phyloP scores from a whole-genome alignment of 2,329 filamentous ascomycete species.

The Colletotrichum cereale region DNA sequence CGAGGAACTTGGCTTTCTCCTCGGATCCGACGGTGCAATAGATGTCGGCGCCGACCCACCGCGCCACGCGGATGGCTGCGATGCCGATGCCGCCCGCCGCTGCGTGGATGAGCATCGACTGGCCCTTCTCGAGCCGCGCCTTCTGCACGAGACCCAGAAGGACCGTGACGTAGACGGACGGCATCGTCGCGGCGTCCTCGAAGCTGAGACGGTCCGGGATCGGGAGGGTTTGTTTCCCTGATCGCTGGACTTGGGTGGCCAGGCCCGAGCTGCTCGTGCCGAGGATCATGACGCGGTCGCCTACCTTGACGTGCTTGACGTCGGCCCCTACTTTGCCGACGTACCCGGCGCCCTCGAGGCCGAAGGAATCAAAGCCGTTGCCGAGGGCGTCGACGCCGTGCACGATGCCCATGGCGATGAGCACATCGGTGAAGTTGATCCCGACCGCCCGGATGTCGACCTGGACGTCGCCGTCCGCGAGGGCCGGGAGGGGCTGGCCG shows the following conservation, averaged over 20 bases:
- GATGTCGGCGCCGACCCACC: constrained; percentile 48
- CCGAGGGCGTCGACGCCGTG: constrained; percentile 49
- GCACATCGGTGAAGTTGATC: constrained; percentile 46
- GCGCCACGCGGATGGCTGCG: constrained; percentile 50
- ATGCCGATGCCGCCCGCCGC: constrained; percentile 52
- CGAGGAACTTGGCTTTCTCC: constrained; percentile 45
- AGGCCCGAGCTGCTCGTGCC: not conserved
- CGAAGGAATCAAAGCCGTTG: constrained; percentile 25
- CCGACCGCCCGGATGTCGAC: constrained; percentile 43
- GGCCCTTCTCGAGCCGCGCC: constrained; percentile 44
- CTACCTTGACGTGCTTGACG: constrained; percentile 42
- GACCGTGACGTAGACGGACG: constrained; percentile 48
- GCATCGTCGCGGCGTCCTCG: constrained; percentile 51
- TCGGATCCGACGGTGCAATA: constrained; percentile 47
- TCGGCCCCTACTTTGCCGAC: constrained; percentile 32
- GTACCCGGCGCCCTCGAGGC: too few relatives aligned
- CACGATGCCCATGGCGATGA: constrained; percentile 44
- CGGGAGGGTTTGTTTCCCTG: too few relatives aligned
- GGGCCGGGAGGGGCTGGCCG: not conserved
- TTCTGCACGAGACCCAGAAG: constrained; percentile 47
- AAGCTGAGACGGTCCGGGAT: not conserved
- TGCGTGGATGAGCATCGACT: constrained; percentile 52
- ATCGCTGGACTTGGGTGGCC: not conserved
- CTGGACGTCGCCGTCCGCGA: not conserved
- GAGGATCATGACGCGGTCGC: constrained; percentile 31